Evolutionary conservation across 2,329 filamentous ascomycete genomes (phyloP), one percentile per base, ranked within the genome.

Genomic region (Lasiodiplodia citricola): DNA sequence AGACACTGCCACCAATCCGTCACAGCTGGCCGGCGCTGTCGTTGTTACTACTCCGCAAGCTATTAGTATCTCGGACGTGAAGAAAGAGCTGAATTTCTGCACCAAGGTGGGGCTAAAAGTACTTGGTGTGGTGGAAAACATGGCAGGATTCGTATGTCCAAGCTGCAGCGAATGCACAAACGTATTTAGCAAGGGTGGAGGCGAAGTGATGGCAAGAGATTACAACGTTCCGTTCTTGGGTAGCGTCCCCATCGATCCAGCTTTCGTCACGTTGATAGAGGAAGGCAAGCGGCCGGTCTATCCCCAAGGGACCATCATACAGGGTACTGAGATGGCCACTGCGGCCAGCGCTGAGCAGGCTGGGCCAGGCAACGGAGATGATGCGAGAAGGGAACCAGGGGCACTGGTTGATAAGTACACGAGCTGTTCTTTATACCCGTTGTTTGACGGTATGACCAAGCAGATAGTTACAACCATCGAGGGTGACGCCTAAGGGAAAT

Each of bases 11-110:
- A 74, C 77, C 11, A 75, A 82, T 3, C 86, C 88, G 0, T 88
- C 88, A 0, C 91, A 94, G 73, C 86, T 97, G 2, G 88, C 91
- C 0, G 96, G 95, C 10, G 95, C 96, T 0, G 94, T 99, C 0
- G 90, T 99, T 0, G 95, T 99, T 1, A 99, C 96, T 2, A 99
- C 96, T 0, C 96, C 96, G 0, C 96, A 99, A 78, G 96, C 95
- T 0, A 92, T 99, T 60, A 91, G 93, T 14, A 97, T 95, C 35
- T 92, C 93, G 0, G 96, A 99, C 77, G 96, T 99, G 47, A 91
- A 93, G 75, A 97, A 97, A 78, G 94, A 97, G 80, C 87, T 97
- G 71, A 97, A 97, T 79, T 97, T 97, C 77, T 97, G 94, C 81
- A 84, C 85, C 64, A 97, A 97, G 83, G 95, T 92, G 1, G 87